Conservation (phyloP, 768 basidiomycete genomes). For the Tubosaeta brunneosetosa region DNA sequence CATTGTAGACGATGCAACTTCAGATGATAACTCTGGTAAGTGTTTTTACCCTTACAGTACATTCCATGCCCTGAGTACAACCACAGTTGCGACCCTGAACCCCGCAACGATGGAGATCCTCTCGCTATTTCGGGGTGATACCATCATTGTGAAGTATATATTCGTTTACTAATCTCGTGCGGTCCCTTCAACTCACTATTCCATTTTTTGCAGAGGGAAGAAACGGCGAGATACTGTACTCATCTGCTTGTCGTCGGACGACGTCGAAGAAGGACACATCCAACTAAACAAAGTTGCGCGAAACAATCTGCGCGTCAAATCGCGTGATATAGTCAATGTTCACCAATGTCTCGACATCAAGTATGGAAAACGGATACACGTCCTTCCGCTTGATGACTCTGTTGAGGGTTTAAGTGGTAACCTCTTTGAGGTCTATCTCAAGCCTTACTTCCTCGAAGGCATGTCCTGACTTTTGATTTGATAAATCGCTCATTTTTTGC, state of each 20-base stretch:
- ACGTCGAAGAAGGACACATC: constrained; percentile 96
- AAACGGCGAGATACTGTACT: constrained; percentile 97
- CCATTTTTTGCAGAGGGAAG: constrained; percentile 65
- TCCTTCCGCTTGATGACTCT: constrained; percentile 97
- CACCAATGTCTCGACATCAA: constrained; percentile 97
- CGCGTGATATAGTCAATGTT: constrained; percentile 93
- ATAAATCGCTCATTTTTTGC: constrained; percentile 4
- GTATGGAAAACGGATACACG: constrained; percentile 96
- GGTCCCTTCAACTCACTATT: neutral
- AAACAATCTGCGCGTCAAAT: constrained; percentile 96
- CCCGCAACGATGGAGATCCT: constrained; percentile 95
- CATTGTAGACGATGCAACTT: constrained; percentile 89
- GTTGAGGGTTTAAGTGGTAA: constrained; percentile 97
- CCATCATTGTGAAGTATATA: constrained; percentile 85
- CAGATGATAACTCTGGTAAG: constrained; percentile 95
- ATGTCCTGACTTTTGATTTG: constrained; percentile 10
- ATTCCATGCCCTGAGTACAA: neutral
- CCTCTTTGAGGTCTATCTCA: constrained; percentile 97
- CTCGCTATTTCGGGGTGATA: constrained; percentile 94
- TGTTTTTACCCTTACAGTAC: neutral
- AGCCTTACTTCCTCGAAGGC: constrained; percentile 98
- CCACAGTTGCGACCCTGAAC: constrained; percentile 84
- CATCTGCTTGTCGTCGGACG: constrained; percentile 92
- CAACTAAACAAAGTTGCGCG: constrained; percentile 99
- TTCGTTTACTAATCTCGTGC: neutral